Evolutionary conservation across 1,284 basidiomycete genomes (phyloP), one percentile per base, ranked within the genome.

Genomic region (Puccinia sorghi): DNA sequence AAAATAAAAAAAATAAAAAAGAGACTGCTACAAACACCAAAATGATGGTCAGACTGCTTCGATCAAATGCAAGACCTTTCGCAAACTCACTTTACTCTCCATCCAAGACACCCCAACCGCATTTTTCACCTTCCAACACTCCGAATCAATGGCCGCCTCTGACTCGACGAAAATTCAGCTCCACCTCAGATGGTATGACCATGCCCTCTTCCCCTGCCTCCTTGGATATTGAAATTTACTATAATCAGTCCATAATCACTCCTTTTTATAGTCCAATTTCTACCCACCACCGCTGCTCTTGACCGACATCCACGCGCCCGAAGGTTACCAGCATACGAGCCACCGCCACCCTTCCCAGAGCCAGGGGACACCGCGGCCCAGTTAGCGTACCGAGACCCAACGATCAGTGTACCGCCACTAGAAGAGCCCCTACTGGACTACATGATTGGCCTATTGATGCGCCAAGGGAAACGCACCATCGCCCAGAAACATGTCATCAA

Each of bases 291-390:
- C 2, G n/a, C 39, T 6, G 22, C 32, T 61, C 67, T 71, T 25
- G 67, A 78, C 32, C 76, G 76, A 39, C 76, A 78, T 56, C 67
- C 76, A 2, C 32, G 76, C 3, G 76, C 76, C 22, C 76, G 76
- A 50, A 54, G 41, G 27, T 43, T 78, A 39, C 76, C 76, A 17
- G 67, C 39, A 2, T 78, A 78, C 48, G 56, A 71, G 41, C 76
- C 76, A n/a, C 76, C 76, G 20, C 76, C 76, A 17, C 67, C 76
- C 1, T 71, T 78, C 54, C 67, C 76, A 20, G 66, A 64, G 56
- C 17, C 67, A 20, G 67, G 66, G 6, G 67, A 71, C 69, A 57
- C 59, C 0, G 50, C 46, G 17, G 66, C 37, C 5, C 64, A 67
- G 43, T 50, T 46, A 56, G 61, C 74, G 15, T 77, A 67, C 43